Evolutionary conservation across 345 rosid genomes (phyloP).

Genomic region (Aquilaria yunnanensis): DNA sequence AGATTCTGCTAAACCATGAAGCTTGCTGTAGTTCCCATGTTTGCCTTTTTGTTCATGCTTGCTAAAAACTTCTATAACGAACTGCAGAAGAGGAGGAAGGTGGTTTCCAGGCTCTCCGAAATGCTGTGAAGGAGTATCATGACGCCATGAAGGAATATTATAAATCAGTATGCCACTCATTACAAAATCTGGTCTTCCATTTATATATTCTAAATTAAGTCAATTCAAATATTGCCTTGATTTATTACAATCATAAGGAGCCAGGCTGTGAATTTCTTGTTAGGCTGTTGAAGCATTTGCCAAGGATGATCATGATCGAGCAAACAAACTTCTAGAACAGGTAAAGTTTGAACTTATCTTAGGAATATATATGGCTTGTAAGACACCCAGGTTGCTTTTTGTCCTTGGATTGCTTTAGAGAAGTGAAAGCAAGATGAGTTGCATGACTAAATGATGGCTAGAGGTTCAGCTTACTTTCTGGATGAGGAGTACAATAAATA

Average conservation of each 20-base stretch:
- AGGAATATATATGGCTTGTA: background rate
- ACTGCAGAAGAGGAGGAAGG: conserved; percentile 38
- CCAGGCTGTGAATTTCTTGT: conserved; percentile 9
- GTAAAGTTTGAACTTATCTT: conserved; percentile 19
- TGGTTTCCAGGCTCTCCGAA: conserved; percentile 44
- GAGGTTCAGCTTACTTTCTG: background rate
- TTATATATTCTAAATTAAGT: background rate
- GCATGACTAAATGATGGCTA: background rate
- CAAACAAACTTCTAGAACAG: conserved; percentile 38
- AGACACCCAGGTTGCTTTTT: background rate
- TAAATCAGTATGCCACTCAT: conserved; percentile 33
- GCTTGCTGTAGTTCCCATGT: background rate
- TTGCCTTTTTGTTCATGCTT: background rate
- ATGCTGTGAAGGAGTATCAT: conserved; percentile 47
- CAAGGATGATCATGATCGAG: conserved; percentile 30
- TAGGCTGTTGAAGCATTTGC: conserved; percentile 50
- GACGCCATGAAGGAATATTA: conserved; percentile 49
- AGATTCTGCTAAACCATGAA: no score
- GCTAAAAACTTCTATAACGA: conserved; percentile 1
- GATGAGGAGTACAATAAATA: no score
- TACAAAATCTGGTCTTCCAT: background rate
- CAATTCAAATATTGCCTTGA: conserved; percentile 3
- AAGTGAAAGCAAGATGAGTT: background rate
- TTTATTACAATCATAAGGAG: conserved; percentile 1
- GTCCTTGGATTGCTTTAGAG: no score